Evolutionary conservation across 2,329 filamentous ascomycete species (phyloP), one percentile per base, ranked within the genome.

Genomic region (Eutypa lata): DNA sequence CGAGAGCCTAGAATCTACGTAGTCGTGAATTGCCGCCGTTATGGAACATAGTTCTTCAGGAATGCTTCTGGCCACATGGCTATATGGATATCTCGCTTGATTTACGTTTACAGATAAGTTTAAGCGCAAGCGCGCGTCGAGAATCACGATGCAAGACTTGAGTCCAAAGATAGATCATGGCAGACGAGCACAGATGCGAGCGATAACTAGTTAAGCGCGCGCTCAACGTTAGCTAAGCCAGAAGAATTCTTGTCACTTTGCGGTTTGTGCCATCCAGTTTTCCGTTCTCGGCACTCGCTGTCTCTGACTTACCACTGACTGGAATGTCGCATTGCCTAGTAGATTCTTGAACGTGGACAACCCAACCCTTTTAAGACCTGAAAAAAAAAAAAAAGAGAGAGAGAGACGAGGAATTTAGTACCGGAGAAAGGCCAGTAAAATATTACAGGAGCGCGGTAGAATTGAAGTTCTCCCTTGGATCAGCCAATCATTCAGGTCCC

Each of bases 121-220:
- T 45, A 45, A 45, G 42, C 42, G 42, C 42, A 45, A 45, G 42
- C 42, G 42, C 42, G 42, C 42, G 16, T 26, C 22, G 42, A 24
- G 1, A 4, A 16, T 38, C 35, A 38, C 26, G 5, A 10, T 31
- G 26, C 26, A 31, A 10, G 26, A 5, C 26, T 10, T 6, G 10
- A 31, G 26, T 10, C 26, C 26, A 31, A 31, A 6, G 5, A 31
- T 31, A 31, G 26, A 16, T 38, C n/a, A n/a, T n/a, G n/a, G n/a
- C n/a, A n/a, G n/a, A n/a, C n/a, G n/a, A n/a, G n/a, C n/a, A n/a
- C n/a, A n/a, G n/a, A n/a, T n/a, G n/a, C n/a, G n/a, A n/a, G n/a
- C n/a, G n/a, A n/a, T n/a, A n/a, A n/a, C n/a, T n/a, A n/a, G n/a
- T 16, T 45, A 45, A 45, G 42, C 42, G 42, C 42, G 42, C 42